Base-by-base conservation (phyloP, 139 green algal genomes). In the Closterium sp. region DNA sequence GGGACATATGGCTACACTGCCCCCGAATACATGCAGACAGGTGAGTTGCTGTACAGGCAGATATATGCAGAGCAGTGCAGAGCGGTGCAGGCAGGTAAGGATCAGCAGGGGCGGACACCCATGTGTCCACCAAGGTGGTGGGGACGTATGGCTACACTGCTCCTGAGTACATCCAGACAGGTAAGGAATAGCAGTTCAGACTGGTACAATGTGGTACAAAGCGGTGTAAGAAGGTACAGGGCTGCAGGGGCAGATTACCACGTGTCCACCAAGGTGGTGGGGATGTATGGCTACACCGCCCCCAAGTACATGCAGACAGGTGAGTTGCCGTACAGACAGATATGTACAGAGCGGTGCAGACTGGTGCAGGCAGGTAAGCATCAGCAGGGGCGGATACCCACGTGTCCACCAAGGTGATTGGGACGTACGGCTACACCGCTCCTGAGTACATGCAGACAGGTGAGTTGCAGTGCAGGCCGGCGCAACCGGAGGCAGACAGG, bases 1-100 rank as follows among this genome's bases (percentile, higher is more conserved):
- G 94, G 94, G 28, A 96, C 95, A n/a, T 94, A 95, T 89, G 95
- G 95, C 81, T 96, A 96, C 66, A 55, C 94, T 4, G 95, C 95
- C 31, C 95, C 95, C 3, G 95, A 96, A 84, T 95, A 96, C 88
- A 55, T 90, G n/a, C n/a, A n/a, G n/a, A n/a, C n/a, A n/a, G n/a
- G n/a, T n/a, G n/a, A n/a, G n/a, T n/a, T n/a, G n/a, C n/a, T n/a
- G n/a, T n/a, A n/a, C n/a, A n/a, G n/a, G n/a, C n/a, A n/a, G n/a
- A n/a, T n/a, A n/a, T n/a, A n/a, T n/a, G n/a, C n/a, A n/a, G n/a
- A n/a, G n/a, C n/a, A n/a, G n/a, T n/a, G n/a, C 86, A 76, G 12
- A n/a, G n/a, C n/a, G n/a, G n/a, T n/a, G n/a, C n/a, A n/a, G n/a
- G n/a, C n/a, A n/a, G n/a, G n/a, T n/a, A n/a, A n/a, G n/a, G n/a